Base-by-base conservation (phyloP, 2,329 filamentous ascomycete genomes). In the Sarocladium brachiariae region DNA sequence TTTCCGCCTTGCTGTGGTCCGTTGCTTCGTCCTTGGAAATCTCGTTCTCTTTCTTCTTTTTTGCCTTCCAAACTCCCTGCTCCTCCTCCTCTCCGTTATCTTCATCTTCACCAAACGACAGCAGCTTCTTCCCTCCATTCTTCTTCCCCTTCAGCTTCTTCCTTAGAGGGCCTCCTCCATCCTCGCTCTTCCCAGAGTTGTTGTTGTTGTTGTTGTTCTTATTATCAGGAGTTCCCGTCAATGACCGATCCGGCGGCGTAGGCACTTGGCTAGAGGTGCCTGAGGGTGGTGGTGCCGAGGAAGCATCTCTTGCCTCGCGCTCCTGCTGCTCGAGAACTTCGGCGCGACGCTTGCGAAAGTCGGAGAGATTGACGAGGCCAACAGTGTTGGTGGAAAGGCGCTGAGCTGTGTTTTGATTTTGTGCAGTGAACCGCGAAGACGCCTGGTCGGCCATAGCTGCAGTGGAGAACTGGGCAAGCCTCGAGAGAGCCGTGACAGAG, bases 331-430 rank as follows among this genome's bases (percentile, higher is more conserved):
- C 92, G 45, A 96, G 74, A n/a, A 91, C 89, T 68, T 96, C 89
- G 59, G 90, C 91, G 67, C 92, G 89, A 53, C 93, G 84, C 72
- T 99, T 97, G 68, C 92, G 89, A 67, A 95, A 97, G 65, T 97
- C 93, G 57, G 88, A 89, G 38, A 96, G 83, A 52, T 88, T 82
- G 50, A 97, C 92, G 2, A 99, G 83, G 35, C 93, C 93, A 57
- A 96, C 90, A 0, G 89, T 95, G 62, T 89, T 84, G 50, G 83
- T 88, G 53, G 92, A 92, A 45, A 96, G 77, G 13, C 89, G 76
- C 62, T 96, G 85, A 65, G 92, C 82, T 1, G 88, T 87, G 1
- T 87, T 87, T 58, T 85, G 77, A 55, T 83, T 84, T 62, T 91
- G 46, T 13, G 46, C 23, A 1, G 84, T 84, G 68, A 95, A 96